phyloP scores from a whole-genome alignment of 2,329 filamentous ascomycete genomes.

The Sarocladium kiliense region DNA sequence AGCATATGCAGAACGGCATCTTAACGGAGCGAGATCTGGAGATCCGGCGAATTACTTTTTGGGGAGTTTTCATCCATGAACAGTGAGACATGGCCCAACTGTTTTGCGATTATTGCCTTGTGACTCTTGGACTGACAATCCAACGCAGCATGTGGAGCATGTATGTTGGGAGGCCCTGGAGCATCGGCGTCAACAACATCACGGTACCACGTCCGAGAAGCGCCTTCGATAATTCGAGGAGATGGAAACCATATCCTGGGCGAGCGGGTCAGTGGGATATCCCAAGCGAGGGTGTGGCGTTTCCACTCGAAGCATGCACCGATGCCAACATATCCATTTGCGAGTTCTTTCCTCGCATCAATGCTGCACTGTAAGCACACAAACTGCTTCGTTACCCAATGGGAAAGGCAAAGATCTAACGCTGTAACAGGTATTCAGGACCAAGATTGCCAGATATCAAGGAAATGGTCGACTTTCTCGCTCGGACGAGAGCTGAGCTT shows the following conservation, averaged over 20 bases:
- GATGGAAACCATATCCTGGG: background rate
- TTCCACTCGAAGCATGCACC: background rate
- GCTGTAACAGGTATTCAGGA: background rate
- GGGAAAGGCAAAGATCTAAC: background rate
- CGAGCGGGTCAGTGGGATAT: background rate
- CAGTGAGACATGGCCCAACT: too few relatives aligned
- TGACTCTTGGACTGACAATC: too few relatives aligned
- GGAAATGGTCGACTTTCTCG: background rate
- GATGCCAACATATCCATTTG: conserved; percentile 11
- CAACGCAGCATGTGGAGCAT: conserved; percentile 14
- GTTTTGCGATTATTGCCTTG: too few relatives aligned
- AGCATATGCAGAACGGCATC: conserved; percentile 8
- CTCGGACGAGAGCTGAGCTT: background rate
- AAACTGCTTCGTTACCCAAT: too few relatives aligned
- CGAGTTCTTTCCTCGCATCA: conserved; percentile 16
- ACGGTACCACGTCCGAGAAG: conserved; percentile 12
- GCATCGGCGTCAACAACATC: conserved; percentile 15
- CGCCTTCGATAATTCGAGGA: background rate
- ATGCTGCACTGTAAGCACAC: conserved; percentile 16
- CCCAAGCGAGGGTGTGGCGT: background rate
- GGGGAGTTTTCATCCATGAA: conserved; percentile 14
- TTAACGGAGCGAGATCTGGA: conserved; percentile 11
- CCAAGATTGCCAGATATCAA: background rate
- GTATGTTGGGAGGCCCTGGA: conserved; percentile 15
- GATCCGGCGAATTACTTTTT: conserved; percentile 14